phyloP scores from a whole-genome alignment of 352 stramenopile genomes.

The Thraustochytrium striatum region DNA sequence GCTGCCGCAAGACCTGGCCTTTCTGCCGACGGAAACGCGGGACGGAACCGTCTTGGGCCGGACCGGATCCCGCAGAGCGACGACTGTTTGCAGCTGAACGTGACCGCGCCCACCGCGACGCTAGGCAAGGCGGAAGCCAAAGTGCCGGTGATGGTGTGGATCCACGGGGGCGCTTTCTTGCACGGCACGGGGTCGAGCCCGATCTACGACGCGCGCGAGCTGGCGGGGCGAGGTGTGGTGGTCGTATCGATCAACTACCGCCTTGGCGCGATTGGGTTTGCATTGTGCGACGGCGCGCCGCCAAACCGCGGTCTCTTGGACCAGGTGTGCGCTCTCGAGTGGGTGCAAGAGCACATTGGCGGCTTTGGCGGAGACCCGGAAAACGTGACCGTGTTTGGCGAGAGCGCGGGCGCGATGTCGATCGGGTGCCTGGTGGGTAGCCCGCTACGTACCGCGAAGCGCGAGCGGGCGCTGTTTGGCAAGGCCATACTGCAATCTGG shows the following conservation, averaged over 20 bases:
- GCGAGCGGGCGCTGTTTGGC: background rate
- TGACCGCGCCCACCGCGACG: background rate
- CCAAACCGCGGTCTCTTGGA: constrained; percentile 56
- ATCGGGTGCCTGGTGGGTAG: constrained; percentile 24
- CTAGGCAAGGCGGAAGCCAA: background rate
- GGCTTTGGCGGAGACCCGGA: constrained; percentile 56
- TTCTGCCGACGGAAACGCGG: background rate
- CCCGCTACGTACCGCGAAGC: too few species aligned
- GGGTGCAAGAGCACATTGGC: constrained; percentile 58
- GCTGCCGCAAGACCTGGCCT: background rate
- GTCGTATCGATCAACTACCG: constrained; percentile 75
- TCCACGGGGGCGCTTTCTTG: constrained; percentile 69
- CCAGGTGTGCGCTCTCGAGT: constrained; percentile 56
- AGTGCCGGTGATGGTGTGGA: constrained; percentile 68
- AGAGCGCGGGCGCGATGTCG: constrained; percentile 57
- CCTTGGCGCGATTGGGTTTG: constrained; percentile 67
- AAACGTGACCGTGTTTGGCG: constrained; percentile 58
- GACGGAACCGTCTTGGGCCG: background rate
- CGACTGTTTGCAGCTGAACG: background rate
- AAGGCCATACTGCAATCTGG: background rate
- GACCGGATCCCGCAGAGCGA: background rate
- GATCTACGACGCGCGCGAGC: constrained; percentile 52
- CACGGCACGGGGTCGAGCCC: constrained; percentile 56
- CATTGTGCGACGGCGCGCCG: constrained; percentile 46
- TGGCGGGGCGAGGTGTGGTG: constrained; percentile 53